Evolutionary conservation across 1,284 basidiomycete genomes (phyloP).

Genomic region (Kwoniella shivajii): DNA sequence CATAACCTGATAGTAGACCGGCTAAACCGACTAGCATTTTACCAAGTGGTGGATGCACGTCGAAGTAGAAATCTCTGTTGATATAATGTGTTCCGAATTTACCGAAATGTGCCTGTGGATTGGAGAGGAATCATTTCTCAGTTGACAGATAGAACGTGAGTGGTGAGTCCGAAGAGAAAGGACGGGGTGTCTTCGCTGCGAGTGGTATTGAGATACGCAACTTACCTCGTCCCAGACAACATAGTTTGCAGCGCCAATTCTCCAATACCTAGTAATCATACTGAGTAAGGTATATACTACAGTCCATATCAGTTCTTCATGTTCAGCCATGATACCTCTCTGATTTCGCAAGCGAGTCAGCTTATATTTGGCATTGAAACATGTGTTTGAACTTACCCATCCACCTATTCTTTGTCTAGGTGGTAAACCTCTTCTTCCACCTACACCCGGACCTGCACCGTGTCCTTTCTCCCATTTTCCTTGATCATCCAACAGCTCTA

Average conservation of each 20-base stretch:
- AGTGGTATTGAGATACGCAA: background rate
- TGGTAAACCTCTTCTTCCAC: conserved; percentile 45
- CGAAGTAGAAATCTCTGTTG: conserved; percentile 59
- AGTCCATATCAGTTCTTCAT: conserved; percentile 78
- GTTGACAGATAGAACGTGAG: too few relatives aligned
- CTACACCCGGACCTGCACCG: conserved; percentile 45
- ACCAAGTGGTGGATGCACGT: conserved; percentile 94
- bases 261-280: conserved; percentile 92
- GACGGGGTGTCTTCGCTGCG: too few relatives aligned
- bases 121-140: background rate
- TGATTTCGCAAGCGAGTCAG: conserved; percentile 41
- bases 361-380: background rate
- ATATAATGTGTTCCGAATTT: conserved; percentile 94
- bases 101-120: conserved; percentile 79
- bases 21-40: conserved; percentile 98
- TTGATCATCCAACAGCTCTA: conserved; percentile 31
- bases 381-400: conserved; percentile 41
- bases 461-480: conserved; percentile 52
- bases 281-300: conserved; percentile 88
- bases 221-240: conserved; percentile 93
- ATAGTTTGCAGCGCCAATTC: conserved; percentile 81
- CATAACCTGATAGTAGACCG: conserved; percentile 86
- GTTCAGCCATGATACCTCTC: conserved; percentile 78
- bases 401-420: conserved; percentile 44
- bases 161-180: too few relatives aligned